These are phyloP conservation scores for Meredithiella fracta DNA, from an alignment of 2,329 filamentous ascomycete species.

Conservation along the genomic window DNA sequence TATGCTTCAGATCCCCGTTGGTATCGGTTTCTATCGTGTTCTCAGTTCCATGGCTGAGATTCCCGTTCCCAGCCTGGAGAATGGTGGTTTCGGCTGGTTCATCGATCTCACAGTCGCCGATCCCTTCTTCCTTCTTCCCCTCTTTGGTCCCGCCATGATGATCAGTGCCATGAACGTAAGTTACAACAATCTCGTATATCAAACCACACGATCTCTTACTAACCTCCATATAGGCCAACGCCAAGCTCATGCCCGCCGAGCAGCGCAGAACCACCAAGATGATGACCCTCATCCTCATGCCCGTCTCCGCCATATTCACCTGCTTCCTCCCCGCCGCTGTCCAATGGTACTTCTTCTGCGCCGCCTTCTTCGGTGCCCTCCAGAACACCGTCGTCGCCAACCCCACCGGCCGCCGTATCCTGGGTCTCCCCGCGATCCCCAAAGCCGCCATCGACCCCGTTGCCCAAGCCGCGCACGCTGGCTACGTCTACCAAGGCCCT, in stretches of 20 bases:
- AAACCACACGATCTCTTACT: conserved; percentile 15
- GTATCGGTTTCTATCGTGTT: conserved; percentile 66
- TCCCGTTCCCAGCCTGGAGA: conserved; percentile 64
- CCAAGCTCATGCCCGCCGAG: conserved; percentile 20
- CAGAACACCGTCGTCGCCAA: conserved; percentile 25
- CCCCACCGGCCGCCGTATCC: conserved; percentile 24
- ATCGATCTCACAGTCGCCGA: conserved; percentile 59
- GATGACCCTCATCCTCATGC: conserved; percentile 29
- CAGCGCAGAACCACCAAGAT: conserved; percentile 25
- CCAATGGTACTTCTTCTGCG: conserved; percentile 32
- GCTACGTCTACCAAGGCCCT: conserved; percentile 22
- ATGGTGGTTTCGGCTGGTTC: conserved; percentile 62
- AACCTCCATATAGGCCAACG: conserved; percentile 21
- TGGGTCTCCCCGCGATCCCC: conserved; percentile 22
- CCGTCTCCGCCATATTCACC: conserved; percentile 28
- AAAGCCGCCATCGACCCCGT: conserved; percentile 14
- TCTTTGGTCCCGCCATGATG: conserved; percentile 39
- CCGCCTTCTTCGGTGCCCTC: conserved; percentile 21
- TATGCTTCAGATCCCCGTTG: conserved; percentile 43
- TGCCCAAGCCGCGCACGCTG: not conserved
- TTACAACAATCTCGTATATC: not conserved
- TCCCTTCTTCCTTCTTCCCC: conserved; percentile 61
- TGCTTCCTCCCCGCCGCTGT: conserved; percentile 32
- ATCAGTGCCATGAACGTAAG: conserved; percentile 38
- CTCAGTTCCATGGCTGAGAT: conserved; percentile 56